Evolutionary conservation across 257 asterid genomes (phyloP).

Genomic region (Cynanchum wilfordii): DNA sequence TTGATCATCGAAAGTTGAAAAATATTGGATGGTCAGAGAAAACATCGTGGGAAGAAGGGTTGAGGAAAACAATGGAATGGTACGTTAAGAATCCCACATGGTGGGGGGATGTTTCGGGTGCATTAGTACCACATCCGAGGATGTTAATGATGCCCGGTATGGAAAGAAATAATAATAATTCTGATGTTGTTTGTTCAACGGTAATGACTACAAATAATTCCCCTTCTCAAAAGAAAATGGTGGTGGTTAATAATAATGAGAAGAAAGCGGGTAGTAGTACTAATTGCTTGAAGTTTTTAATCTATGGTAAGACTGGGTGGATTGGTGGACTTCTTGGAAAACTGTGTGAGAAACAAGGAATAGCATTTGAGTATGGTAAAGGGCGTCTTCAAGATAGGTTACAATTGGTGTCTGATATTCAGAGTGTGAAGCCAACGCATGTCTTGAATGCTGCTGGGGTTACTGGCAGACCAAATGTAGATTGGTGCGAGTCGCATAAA

Average conservation of each 20-base stretch:
- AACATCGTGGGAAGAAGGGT: conserved; percentile 62
- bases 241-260: too few species aligned
- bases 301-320: conserved; percentile 63
- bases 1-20: conserved; percentile 60
- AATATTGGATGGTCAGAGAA: conserved; percentile 55
- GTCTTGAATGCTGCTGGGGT: conserved; percentile 64
- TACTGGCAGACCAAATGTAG: conserved; percentile 64
- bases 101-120: conserved; percentile 86
- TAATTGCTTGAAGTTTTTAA: conserved; percentile 38
- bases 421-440: conserved; percentile 49
- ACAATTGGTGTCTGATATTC: conserved; percentile 40
- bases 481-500: conserved; percentile 64
- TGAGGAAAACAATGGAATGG: conserved; percentile 63
- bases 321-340: conserved; percentile 59
- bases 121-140: conserved; percentile 61
- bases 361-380: conserved; percentile 51
- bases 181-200: conserved; percentile 20
- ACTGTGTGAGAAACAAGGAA: conserved; percentile 50
- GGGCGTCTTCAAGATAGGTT: conserved; percentile 53
- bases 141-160: conserved; percentile 70
- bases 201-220: conserved; percentile 14
- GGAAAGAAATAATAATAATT: conserved; percentile 25
- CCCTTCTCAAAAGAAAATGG: conserved; percentile 20
- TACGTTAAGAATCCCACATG: conserved; percentile 51
- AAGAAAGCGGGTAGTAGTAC: too few species aligned